Evolutionary conservation across 164 flowering plant species (phyloP), one percentile per base, ranked within the genome.

Genomic region (Berberis thunbergii): DNA sequence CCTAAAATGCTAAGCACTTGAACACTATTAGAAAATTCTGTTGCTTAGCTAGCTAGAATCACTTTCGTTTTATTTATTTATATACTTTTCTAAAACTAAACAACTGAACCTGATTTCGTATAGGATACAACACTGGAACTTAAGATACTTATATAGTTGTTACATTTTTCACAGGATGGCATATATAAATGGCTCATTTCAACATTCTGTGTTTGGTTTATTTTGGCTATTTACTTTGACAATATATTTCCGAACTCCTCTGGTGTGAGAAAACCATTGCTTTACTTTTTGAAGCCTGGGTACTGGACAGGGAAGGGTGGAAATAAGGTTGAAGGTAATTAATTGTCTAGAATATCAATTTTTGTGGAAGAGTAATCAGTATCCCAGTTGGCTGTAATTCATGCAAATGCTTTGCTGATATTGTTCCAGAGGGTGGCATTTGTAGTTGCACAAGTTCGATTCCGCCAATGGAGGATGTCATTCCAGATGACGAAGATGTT

Each of bases 221-320:
- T 84, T 64, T 74, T 89, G 84, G 96, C 99, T 9, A 83, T 95
- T 66, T 95, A 95, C 84, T 82, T 95, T 4, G 99, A 95, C 70
- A 95, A 95, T 66, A 79, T 91, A 57, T 54, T 89, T 41, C 96
- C 97, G 54, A 88, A 88, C 66, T 67, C 89, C 49, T 77, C 82
- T 59, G 96, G 97, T 55, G 85, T 87, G 59, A 83, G 99, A 70
- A 95, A 91, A 81, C 76, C 98, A 56, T 11, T 74, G 49, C 77
- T 85, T 67, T 95, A 89, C 79, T 95, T 89, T 66, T 60, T 89
- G 65, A 83, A 70, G 45, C 95, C 92, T 59, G 80, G 87, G 45
- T 95, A 95, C 73, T 95, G 98, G 99, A 81, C 81, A 54, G 96
- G 98, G 64, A 86, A 63, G 77, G 96, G 95, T 68, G 97, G 91